phyloP scores from a whole-genome alignment of 441 rosid genomes.

The Codiaeum variegatum region DNA sequence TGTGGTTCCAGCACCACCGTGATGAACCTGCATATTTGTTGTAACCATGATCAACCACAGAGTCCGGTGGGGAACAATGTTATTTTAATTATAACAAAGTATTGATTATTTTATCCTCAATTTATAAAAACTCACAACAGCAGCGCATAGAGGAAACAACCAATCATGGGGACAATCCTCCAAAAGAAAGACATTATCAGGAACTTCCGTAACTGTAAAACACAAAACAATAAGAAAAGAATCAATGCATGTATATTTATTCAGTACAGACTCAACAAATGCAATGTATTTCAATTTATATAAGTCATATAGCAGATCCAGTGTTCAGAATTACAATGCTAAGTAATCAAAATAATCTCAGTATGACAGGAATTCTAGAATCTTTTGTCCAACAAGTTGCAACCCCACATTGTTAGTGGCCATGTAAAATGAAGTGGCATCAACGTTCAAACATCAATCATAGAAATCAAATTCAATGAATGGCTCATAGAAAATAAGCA shows the following conservation, averaged over 20 bases:
- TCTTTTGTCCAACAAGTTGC: not conserved
- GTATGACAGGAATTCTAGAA: not conserved
- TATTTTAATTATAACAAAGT: constrained; percentile 9
- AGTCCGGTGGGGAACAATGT: constrained; percentile 1
- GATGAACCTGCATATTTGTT: constrained; percentile 70
- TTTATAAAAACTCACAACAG: constrained; percentile 56
- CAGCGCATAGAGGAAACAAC: constrained; percentile 97
- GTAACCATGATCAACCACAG: constrained; percentile 12
- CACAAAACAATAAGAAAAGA: constrained; percentile 9
- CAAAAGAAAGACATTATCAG: constrained; percentile 64
- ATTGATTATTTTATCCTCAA: not conserved
- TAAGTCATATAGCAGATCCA: not conserved
- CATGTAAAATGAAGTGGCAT: not conserved
- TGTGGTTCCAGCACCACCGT: constrained; percentile 98
- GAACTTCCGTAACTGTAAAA: constrained; percentile 66
- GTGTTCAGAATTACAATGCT: not conserved
- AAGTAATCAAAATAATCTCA: not conserved
- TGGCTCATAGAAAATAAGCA: not conserved
- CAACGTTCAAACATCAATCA: not conserved
- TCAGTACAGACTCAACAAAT: not conserved
- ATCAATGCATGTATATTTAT: not conserved
- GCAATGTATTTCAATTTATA: not conserved
- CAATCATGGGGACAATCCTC: constrained; percentile 99
- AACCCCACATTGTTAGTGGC: not conserved
- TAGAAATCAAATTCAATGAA: not conserved